Evolutionary conservation across 2,329 filamentous ascomycete genomes (phyloP), one percentile per base, ranked within the genome.

Genomic region (Taxawa tesnikishii): DNA sequence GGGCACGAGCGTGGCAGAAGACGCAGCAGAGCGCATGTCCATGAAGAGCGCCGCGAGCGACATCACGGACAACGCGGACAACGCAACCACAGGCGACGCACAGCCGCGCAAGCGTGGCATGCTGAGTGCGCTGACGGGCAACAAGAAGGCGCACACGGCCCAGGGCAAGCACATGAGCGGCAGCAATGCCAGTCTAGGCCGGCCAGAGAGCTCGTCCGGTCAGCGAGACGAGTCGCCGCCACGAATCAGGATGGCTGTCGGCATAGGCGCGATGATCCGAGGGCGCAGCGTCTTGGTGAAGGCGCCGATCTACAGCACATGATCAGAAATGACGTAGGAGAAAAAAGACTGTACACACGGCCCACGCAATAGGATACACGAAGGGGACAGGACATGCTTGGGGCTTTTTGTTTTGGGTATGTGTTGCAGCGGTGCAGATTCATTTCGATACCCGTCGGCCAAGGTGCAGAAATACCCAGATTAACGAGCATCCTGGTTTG

Each of bases 231-330:
- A 55, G 23, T 41, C 48, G 26, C 52, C 58, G 31, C 57, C 58
- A 15, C 50, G 62, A 10, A 63, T 67, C 26, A 52, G 63, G n/a
- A 49, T 68, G 48, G 55, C 62, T 11, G 60, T 59, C 8, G 62
- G 62, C 18, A 49, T 67, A 26, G 55, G 57, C 6, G 62, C 67
- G n/a, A 53, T 58, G 37, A 59, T 67, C 21, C 54, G 63, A 28
- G 60, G 62, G n/a, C 59, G 62, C 40, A 58, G 54, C 26, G 58
- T 67, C 19, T 43, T 68, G 42, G 58, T 62, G 32, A 67, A 67
- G 46, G 63, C 64, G 33, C 62, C 63, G 9, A 15, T 37, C 26
- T 37, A 32, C 14, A 35, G 21, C 8, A 26, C 19, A n/a, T 23
- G 19, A 23, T n/a, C n/a, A n/a, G n/a, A n/a, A n/a, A n/a, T n/a